A percentile compares a stretch with the other conserved stretches of the same genome.
These are phyloP conservation scores for Puccinia triticina DNA, from an alignment of 1,284 basidiomycete genomes.

Conservation along the genomic window DNA sequence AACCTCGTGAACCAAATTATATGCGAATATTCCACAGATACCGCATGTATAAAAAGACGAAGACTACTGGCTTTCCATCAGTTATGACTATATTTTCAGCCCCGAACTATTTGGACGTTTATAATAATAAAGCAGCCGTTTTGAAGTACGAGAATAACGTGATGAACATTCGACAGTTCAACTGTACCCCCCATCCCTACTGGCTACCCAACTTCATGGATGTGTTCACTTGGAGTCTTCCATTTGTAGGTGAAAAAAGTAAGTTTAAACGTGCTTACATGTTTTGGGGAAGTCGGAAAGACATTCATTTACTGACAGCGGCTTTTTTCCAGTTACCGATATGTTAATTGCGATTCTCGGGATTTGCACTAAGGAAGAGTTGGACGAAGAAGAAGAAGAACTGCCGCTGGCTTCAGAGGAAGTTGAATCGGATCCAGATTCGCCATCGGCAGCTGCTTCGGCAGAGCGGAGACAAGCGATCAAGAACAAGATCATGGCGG, in stretches of 20 bases:
- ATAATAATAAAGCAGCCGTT: constrained; percentile 95
- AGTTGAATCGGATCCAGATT: constrained; percentile 53
- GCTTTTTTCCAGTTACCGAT: constrained; percentile 73
- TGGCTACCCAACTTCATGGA: constrained; percentile 99
- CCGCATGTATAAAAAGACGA: constrained; percentile 95
- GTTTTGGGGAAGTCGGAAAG: constrained; percentile 10
- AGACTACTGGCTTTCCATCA: constrained; percentile 83
- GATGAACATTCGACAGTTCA: constrained; percentile 92
- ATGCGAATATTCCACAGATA: constrained; percentile 66
- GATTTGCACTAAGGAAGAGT: constrained; percentile 89
- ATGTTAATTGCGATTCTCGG: constrained; percentile 94
- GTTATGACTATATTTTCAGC: constrained; percentile 97
- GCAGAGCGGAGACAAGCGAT: constrained; percentile 78
- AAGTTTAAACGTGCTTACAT: constrained; percentile 56
- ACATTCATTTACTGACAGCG: constrained; percentile 40
- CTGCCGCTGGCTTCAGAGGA: constrained; percentile 58
- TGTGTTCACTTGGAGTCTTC: constrained; percentile 97
- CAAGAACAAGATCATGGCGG: constrained; percentile 98
- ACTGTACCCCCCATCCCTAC: constrained; percentile 91
- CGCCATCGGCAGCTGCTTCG: constrained; percentile 64
- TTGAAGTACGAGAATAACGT: constrained; percentile 96
- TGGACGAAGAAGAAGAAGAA: constrained; percentile 81
- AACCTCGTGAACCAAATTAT: background rate
- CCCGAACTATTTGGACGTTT: constrained; percentile 92
- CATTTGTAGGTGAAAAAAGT: constrained; percentile 98